Conservation (phyloP, 2,329 filamentous ascomycete genomes). For the Escovopsis sp. region DNA sequence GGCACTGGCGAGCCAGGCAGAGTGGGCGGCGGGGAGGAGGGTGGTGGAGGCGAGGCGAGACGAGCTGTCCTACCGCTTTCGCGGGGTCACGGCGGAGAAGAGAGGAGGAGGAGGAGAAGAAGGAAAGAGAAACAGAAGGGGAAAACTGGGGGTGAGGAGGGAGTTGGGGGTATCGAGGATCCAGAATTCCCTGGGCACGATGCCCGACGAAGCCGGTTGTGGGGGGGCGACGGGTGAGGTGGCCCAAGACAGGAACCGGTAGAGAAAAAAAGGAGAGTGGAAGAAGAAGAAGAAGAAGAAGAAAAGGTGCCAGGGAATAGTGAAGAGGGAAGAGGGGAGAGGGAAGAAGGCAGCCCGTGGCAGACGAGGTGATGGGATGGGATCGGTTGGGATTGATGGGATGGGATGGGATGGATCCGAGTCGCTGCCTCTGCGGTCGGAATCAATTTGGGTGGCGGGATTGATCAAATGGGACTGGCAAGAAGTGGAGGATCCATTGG, state of each 20-base stretch:
- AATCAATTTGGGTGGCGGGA: slow-evolving; percentile 2
- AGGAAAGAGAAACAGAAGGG: background rate
- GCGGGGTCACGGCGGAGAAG: background rate
- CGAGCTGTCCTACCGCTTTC: background rate
- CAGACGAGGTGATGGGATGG: background rate
- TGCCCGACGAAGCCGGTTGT: no score
- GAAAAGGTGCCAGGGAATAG: no score
- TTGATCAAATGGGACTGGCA: background rate
- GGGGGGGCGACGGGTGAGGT: no score
- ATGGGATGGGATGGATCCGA: background rate
- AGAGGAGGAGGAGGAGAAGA: background rate
- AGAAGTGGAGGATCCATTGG: background rate
- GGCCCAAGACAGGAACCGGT: no score
- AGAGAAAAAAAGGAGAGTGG: no score
- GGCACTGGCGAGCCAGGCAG: slow-evolving; percentile 2
- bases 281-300: background rate
- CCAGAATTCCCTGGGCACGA: no score
- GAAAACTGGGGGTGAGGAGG: background rate
- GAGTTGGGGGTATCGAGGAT: background rate
- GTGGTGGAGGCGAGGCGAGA: slow-evolving; percentile 1
- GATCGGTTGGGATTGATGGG: background rate
- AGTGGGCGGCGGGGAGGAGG: no score
- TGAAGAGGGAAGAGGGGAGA: background rate
- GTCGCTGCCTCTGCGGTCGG: background rate
- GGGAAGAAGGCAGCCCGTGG: background rate